Percentiles rank a stretch among this genome's conserved stretches.
Evolutionary conservation across 2,329 filamentous ascomycete genomes (phyloP).

Genomic region (Metarhizium humberi): DNA sequence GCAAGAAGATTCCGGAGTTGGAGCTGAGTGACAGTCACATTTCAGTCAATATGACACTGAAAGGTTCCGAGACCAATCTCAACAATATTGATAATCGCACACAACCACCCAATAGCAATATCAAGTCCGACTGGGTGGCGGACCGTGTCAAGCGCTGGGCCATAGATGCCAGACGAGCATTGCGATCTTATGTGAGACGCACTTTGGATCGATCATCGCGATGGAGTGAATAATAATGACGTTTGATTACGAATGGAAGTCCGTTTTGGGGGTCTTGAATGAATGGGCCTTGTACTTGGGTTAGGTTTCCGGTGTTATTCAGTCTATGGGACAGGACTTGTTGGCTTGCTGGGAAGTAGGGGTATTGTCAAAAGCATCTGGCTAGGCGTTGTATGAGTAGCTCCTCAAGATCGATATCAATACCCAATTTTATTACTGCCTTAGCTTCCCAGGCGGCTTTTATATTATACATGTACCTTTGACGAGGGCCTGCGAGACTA

Average conservation of each 20-base stretch:
- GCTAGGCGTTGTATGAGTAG: background rate
- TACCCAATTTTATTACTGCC: background rate
- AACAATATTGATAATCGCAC: slow-evolving; percentile 1
- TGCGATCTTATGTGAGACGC: slow-evolving; percentile 23
- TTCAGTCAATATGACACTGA: slow-evolving; percentile 1
- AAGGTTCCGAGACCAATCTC: slow-evolving; percentile 3
- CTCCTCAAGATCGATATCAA: slow-evolving; percentile 1
- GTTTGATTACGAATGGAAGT: slow-evolving; percentile 3
- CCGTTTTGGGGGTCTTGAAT: slow-evolving; percentile 1
- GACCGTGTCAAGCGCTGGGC: slow-evolving; percentile 25
- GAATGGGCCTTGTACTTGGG: background rate
- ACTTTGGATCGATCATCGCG: slow-evolving; percentile 21
- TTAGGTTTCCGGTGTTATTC: background rate
- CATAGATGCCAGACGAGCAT: slow-evolving; percentile 20
- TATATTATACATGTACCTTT: background rate
- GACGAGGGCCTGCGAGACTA: slow-evolving; percentile 6
- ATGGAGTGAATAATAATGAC: slow-evolving; percentile 5
- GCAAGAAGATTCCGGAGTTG: slow-evolving; percentile 4
- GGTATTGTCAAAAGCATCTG: background rate
- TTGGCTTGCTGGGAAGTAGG: background rate
- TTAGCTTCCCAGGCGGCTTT: slow-evolving; percentile 1
- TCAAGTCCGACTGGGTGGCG: slow-evolving; percentile 12
- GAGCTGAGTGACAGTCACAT: slow-evolving; percentile 4
- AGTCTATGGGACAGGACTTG: background rate
- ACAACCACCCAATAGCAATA: background rate